Percentiles rank a stretch among this genome's conserved stretches.
Conservation (phyloP, 306 rosid genomes). For the Dryas octopetala region DNA sequence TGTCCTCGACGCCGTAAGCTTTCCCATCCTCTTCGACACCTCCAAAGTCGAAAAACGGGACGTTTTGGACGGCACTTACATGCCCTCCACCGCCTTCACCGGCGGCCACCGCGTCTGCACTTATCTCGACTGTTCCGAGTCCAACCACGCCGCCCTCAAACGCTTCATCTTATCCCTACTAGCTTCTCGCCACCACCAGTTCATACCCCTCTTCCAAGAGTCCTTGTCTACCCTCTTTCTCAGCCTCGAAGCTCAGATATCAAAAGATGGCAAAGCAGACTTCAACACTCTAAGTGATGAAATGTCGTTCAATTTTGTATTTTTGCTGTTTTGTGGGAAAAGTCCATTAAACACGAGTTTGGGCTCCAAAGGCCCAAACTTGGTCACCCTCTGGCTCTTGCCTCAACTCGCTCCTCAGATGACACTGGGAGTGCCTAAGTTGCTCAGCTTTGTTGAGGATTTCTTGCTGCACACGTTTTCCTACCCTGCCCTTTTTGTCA, state of each 20-base stretch:
- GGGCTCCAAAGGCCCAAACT: slow-evolving; percentile 35
- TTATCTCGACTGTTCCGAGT: slow-evolving; percentile 59
- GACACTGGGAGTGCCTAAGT: slow-evolving; percentile 38
- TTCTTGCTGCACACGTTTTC: slow-evolving; percentile 38
- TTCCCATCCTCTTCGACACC: slow-evolving; percentile 60
- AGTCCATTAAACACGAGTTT: slow-evolving; percentile 29
- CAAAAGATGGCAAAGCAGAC: background rate
- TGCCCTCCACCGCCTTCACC: slow-evolving; percentile 67
- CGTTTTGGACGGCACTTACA: slow-evolving; percentile 77
- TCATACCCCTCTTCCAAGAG: slow-evolving; percentile 50
- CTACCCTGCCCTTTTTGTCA: slow-evolving; percentile 50
- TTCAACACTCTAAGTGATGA: slow-evolving; percentile 32
- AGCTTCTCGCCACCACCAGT: slow-evolving; percentile 21
- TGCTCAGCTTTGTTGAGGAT: slow-evolving; percentile 50
- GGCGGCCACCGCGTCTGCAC: slow-evolving; percentile 69
- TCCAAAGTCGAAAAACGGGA: slow-evolving; percentile 50
- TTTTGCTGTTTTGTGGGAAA: slow-evolving; percentile 40
- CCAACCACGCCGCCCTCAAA: slow-evolving; percentile 48
- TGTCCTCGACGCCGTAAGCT: slow-evolving; percentile 57
- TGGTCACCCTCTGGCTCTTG: slow-evolving; percentile 41
- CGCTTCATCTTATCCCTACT: slow-evolving; percentile 40
- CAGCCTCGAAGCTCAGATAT: slow-evolving; percentile 35
- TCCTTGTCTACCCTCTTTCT: slow-evolving; percentile 28
- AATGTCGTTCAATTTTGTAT: slow-evolving; percentile 48
- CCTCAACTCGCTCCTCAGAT: slow-evolving; percentile 57